A percentile compares a stretch with the other conserved stretches of the same genome.
phyloP scores from a whole-genome alignment of 2,329 filamentous ascomycete genomes.

The Neofusicoccum ribis region DNA sequence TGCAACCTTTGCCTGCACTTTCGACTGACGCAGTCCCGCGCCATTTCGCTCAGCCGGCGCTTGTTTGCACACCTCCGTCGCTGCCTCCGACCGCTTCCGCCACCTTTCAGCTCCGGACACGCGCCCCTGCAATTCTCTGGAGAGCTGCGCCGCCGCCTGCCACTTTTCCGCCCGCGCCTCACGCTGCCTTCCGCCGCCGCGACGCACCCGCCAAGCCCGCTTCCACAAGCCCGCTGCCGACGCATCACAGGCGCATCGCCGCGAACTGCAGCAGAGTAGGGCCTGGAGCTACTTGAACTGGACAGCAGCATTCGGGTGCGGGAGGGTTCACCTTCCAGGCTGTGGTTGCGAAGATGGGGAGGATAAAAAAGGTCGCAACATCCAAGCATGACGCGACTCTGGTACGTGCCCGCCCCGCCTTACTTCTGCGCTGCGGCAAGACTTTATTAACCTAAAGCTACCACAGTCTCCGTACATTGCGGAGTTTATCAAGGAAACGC shows the following conservation, averaged over 20 bases:
- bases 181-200: slow-evolving; percentile 8
- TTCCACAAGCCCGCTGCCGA: background rate
- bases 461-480: slow-evolving; percentile 81
- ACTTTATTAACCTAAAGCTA: slow-evolving; percentile 4
- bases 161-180: slow-evolving; percentile 6
- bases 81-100: background rate
- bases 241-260: slow-evolving; percentile 5
- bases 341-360: slow-evolving; percentile 47
- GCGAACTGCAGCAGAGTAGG: background rate
- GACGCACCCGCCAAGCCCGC: slow-evolving; percentile 10
- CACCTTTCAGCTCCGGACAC: slow-evolving; percentile 9
- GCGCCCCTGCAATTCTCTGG: background rate
- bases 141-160: background rate
- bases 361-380: slow-evolving; percentile 58
- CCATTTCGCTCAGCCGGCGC: slow-evolving; percentile 2
- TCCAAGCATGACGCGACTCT: slow-evolving; percentile 56
- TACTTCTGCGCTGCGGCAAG: background rate
- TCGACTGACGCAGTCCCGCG: slow-evolving; percentile 11
- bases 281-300: slow-evolving; percentile 1
- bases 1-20: slow-evolving; percentile 17
- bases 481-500: slow-evolving; percentile 73
- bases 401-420: slow-evolving; percentile 33
- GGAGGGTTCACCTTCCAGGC: slow-evolving; percentile 36
- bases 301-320: slow-evolving; percentile 21
- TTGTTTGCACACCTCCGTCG: background rate